phyloP scores from a whole-genome alignment of 345 rosid species.

The Bruguiera sexangula region DNA sequence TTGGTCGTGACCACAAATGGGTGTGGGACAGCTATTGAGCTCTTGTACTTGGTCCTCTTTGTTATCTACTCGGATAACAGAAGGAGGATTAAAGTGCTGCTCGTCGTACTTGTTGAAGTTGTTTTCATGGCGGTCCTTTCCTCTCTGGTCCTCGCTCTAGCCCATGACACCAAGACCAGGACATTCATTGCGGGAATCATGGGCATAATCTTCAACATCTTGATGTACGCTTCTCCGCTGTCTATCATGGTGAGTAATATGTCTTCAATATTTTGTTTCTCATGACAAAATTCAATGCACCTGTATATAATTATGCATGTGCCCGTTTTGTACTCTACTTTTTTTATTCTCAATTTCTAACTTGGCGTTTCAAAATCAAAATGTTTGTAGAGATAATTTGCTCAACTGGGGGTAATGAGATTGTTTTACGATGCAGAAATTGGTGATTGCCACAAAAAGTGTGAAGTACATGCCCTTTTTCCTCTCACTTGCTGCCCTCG shows the following conservation, averaged over 20 bases:
- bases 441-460: constrained; percentile 73
- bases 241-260: constrained; percentile 64
- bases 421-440: constrained; percentile 45
- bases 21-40: constrained; percentile 55
- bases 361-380: too few relatives aligned
- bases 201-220: constrained; percentile 54
- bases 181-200: constrained; percentile 59
- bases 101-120: constrained; percentile 34
- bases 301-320: too few relatives aligned
- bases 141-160: constrained; percentile 42
- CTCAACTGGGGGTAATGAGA: neutral
- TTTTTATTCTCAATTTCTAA: too few relatives aligned
- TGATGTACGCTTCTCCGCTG: constrained; percentile 89
- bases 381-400: too few relatives aligned
- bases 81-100: constrained; percentile 36
- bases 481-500: constrained; percentile 63
- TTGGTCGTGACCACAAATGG: constrained; percentile 75
- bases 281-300: too few relatives aligned
- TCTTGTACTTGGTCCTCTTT: constrained; percentile 47
- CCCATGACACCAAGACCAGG: constrained; percentile 41
- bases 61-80: constrained; percentile 35
- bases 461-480: constrained; percentile 90
- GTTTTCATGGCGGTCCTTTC: constrained; percentile 33
- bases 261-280: neutral
- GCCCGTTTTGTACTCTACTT: too few relatives aligned